Percentiles rank a stretch among this genome's conserved stretches.
Conservation (phyloP, 805 yeast genomes). For the Saturnispora serradocipensis region DNA sequence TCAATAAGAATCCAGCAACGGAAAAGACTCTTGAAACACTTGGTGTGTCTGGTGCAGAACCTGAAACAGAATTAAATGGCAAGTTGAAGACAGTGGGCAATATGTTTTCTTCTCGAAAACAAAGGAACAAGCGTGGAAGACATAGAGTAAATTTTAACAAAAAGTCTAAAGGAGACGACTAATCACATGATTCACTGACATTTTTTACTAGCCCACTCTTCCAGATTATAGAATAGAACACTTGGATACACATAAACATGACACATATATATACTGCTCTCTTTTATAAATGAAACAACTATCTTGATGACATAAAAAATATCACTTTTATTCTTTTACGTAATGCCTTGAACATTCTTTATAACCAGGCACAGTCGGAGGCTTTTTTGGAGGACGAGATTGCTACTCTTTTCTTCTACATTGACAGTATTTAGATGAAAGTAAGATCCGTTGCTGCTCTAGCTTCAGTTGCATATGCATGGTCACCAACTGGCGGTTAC, state of each 20-base stretch:
- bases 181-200: neutral
- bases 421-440: neutral
- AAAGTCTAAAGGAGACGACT: neutral
- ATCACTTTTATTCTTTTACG: neutral
- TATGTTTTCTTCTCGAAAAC: neutral
- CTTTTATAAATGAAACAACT: neutral
- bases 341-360: neutral
- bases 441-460: neutral
- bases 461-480: constrained; percentile 18
- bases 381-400: neutral
- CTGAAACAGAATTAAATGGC: neutral
- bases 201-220: neutral
- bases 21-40: constrained; percentile 12
- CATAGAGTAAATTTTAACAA: constrained; percentile 8
- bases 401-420: neutral
- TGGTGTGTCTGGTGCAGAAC: neutral
- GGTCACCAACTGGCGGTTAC: constrained; percentile 51
- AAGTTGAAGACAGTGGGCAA: constrained; percentile 1
- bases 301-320: neutral
- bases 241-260: neutral
- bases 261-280: neutral
- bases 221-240: neutral
- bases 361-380: neutral
- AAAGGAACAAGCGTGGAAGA: constrained; percentile 8
- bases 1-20: constrained; percentile 13